These are phyloP conservation scores for Dryas alaskensis DNA, from an alignment of 306 rosid genomes.

Conservation along the genomic window DNA sequence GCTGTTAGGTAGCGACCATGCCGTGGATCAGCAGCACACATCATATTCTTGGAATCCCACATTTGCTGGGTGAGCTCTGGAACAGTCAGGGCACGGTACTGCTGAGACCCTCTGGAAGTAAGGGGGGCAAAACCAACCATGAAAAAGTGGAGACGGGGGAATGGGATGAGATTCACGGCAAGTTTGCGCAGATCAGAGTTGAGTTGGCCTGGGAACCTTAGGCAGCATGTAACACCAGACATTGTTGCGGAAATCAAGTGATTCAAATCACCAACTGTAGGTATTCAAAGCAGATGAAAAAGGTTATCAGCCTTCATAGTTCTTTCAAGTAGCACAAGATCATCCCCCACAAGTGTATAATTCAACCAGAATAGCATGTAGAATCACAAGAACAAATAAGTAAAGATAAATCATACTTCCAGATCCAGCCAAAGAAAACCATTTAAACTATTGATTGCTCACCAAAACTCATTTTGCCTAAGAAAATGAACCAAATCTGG, in stretches of 20 bases:
- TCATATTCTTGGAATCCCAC: constrained; percentile 52
- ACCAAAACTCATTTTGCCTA: not conserved
- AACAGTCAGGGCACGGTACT: constrained; percentile 40
- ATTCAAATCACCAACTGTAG: constrained; percentile 45
- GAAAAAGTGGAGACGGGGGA: constrained; percentile 49
- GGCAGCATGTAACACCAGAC: constrained; percentile 48
- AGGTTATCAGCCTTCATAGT: not conserved
- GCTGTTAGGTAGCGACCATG: constrained; percentile 44
- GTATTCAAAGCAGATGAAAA: not conserved
- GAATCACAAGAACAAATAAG: not conserved
- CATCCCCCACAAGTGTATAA: not conserved
- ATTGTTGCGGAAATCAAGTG: constrained; percentile 44
- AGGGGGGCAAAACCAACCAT: constrained; percentile 50
- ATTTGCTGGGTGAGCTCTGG: constrained; percentile 47
- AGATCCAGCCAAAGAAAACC: not conserved
- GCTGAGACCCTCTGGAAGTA: constrained; percentile 43
- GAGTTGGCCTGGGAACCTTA: constrained; percentile 45
- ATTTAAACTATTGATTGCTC: not conserved
- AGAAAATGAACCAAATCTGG: not conserved
- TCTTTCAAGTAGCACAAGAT: not conserved
- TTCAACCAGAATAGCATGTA: not conserved
- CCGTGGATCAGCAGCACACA: constrained; percentile 46
- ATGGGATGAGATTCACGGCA: constrained; percentile 43
- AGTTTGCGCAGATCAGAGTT: constrained; percentile 46
- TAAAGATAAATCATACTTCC: not conserved